Evolutionary conservation across 139 green algal species (phyloP).

Genomic region (Coelastrella sp.): DNA sequence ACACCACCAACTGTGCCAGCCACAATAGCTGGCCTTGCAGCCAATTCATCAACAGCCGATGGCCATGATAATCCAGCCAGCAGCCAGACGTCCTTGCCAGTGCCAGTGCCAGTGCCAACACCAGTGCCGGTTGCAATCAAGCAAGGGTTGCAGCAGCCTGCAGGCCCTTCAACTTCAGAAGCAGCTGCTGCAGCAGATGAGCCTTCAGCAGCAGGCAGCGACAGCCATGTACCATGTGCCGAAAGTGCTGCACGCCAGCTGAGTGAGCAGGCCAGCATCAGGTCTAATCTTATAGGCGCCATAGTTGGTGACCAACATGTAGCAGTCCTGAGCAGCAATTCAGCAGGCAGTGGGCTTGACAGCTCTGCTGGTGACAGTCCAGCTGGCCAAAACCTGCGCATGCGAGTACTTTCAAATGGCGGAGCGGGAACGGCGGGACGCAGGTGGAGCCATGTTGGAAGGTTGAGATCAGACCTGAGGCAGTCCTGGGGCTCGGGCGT

Average conservation of each 20-base stretch:
- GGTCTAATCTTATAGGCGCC: not conserved
- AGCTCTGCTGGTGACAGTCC: not conserved
- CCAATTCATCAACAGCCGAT: not conserved
- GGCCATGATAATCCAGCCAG: not conserved
- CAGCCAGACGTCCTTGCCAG: not conserved
- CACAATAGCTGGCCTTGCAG: not conserved
- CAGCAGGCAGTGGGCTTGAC: not conserved
- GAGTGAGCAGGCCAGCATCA: not conserved
- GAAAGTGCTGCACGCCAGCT: not conserved
- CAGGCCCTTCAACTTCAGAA: not conserved
- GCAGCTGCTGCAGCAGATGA: not conserved
- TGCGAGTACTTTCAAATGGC: not conserved
- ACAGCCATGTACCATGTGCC: not conserved
- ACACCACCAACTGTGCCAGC: conserved; percentile 12
- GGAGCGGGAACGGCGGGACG: not conserved
- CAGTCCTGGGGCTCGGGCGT: conserved; percentile 31
- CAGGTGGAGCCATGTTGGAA: not conserved
- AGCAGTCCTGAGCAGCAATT: not conserved
- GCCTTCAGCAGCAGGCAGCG: not conserved
- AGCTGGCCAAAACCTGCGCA: not conserved
- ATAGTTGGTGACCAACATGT: not conserved
- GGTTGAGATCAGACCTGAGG: not conserved
- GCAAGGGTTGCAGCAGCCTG: not conserved
- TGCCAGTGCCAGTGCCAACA: conserved; percentile 10
- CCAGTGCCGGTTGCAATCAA: no score